Evolutionary conservation across 2,329 filamentous ascomycete species (phyloP).

Genomic region (Hypoxylon sp.): DNA sequence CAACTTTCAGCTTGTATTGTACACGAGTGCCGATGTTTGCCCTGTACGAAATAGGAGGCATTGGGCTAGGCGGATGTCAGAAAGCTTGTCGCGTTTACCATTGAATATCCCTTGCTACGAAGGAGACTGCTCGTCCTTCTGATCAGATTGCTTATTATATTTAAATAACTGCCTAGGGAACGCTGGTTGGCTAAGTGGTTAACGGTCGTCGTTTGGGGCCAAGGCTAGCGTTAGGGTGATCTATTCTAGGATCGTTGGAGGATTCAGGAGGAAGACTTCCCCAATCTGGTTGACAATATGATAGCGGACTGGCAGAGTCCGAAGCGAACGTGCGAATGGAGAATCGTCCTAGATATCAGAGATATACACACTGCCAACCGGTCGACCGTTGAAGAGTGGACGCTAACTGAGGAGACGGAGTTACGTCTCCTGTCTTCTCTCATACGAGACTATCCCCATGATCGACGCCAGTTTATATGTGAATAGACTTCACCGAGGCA

Average conservation of each 20-base stretch:
- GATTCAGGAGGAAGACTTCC: slow-evolving; percentile 4
- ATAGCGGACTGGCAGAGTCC: slow-evolving; percentile 5
- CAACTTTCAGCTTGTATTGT: slow-evolving; percentile 52
- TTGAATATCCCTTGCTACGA: slow-evolving; percentile 13
- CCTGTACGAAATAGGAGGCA: slow-evolving; percentile 22
- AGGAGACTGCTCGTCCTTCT: slow-evolving; percentile 6
- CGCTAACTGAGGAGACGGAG: slow-evolving; percentile 14
- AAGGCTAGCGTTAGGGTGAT: slow-evolving; percentile 11
- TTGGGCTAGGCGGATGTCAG: slow-evolving; percentile 22
- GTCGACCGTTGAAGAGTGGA: slow-evolving; percentile 4
- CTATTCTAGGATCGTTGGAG: slow-evolving; percentile 27
- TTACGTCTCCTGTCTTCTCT: slow-evolving; percentile 14
- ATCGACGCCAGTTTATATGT: slow-evolving; percentile 26
- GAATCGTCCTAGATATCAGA: background rate
- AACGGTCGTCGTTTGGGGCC: slow-evolving; percentile 5
- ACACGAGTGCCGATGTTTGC: slow-evolving; percentile 34
- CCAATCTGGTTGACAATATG: background rate
- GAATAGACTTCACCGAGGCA: slow-evolving; percentile 37
- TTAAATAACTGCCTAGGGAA: background rate
- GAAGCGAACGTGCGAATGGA: background rate
- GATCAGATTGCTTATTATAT: slow-evolving; percentile 10
- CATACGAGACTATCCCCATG: slow-evolving; percentile 14
- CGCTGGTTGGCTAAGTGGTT: slow-evolving; percentile 11
- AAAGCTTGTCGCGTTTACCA: slow-evolving; percentile 10
- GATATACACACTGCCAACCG: background rate